Base-by-base conservation (phyloP, 768 basidiomycete species). In the Candolleomyces aberdarensis region DNA sequence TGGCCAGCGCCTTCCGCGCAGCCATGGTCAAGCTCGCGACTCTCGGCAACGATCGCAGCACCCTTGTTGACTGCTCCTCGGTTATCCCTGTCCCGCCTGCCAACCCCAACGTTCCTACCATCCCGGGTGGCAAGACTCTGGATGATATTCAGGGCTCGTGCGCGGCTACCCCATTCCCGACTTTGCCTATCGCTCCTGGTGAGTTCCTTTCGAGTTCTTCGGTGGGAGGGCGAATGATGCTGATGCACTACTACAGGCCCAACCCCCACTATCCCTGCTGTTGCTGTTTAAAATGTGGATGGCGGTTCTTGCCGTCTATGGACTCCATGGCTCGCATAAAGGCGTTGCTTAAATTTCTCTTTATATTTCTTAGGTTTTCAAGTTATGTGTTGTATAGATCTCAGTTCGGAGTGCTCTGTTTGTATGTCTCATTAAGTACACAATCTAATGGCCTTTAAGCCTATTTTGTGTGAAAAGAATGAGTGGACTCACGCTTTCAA, bases 11-110 rank as follows among this genome's bases (percentile, higher is more conserved):
- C 2, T 80, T 80, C 73, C 72, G 69, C n/a, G 70, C 70, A 15
- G 80, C 76, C 15, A 78, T 82, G 76, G 66, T 70, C 39, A 83
- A 81, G 67, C 63, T 82, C 29, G 74, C 77, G 8, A 61, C 78
- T 17, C 59, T 81, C 43, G 81, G 79, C 17, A 77, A 80, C 46
- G 71, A 80, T 62, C 58, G 59, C 13, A 65, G 60, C 57, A 63
- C 68, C 5, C 58, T 81, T 60, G 70, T 76, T 40, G 80, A 81
- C 67, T 81, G 80, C 66, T 77, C 75, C 4, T 79, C 80, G 47
- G 76, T 80, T 57, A 78, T 81, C 39, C 79, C 80, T 5, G 59
- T 60, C 2, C 72, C 78, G 29, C n/a, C 29, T 26, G 8, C 19
- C 6, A 31, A 22, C 55, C 36, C n/a, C 15, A 31, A 20, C n/a